Evolutionary conservation across 23 red algal species (phyloP).

Genomic region (Gracilariopsis chorda): DNA sequence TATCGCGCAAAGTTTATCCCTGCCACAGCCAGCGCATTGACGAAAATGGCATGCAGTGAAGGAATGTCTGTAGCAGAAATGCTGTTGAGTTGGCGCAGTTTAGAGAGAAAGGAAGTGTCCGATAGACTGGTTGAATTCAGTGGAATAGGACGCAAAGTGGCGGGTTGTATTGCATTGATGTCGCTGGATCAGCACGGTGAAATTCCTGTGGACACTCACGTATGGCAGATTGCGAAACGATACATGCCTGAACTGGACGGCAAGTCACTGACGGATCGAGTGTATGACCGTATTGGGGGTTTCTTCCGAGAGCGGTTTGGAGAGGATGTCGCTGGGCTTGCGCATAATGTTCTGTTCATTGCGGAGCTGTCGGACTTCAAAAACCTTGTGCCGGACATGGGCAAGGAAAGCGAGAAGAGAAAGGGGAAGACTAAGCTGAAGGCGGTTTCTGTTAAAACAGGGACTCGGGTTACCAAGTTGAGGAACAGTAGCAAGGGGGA

Average conservation of each 20-base stretch:
- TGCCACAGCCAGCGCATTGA: constrained; percentile 35
- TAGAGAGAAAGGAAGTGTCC: constrained; percentile 48
- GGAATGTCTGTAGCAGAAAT: constrained; percentile 14
- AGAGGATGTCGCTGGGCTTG: constrained; percentile 55
- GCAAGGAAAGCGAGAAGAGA: neutral
- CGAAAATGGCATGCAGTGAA: neutral
- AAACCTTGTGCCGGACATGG: neutral
- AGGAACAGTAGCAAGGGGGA: neutral
- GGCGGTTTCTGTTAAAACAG: neutral
- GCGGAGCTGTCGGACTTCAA: constrained; percentile 76
- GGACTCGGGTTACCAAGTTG: neutral
- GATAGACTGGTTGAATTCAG: constrained; percentile 50
- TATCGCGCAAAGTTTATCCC: constrained; percentile 91
- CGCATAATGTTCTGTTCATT: constrained; percentile 79
- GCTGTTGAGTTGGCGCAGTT: constrained; percentile 48
- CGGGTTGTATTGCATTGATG: constrained; percentile 82
- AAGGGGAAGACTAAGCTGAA: neutral
- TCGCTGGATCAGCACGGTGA: constrained; percentile 81
- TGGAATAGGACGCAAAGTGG: constrained; percentile 95
- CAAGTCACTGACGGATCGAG: constrained; percentile 77
- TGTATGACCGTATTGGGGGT: constrained; percentile 76
- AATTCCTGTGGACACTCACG: constrained; percentile 91
- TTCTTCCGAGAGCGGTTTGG: constrained; percentile 85
- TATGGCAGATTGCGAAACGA: constrained; percentile 86
- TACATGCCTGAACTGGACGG: constrained; percentile 72